phyloP scores from a whole-genome alignment of 768 basidiomycete species.

The Pisolithus albus region DNA sequence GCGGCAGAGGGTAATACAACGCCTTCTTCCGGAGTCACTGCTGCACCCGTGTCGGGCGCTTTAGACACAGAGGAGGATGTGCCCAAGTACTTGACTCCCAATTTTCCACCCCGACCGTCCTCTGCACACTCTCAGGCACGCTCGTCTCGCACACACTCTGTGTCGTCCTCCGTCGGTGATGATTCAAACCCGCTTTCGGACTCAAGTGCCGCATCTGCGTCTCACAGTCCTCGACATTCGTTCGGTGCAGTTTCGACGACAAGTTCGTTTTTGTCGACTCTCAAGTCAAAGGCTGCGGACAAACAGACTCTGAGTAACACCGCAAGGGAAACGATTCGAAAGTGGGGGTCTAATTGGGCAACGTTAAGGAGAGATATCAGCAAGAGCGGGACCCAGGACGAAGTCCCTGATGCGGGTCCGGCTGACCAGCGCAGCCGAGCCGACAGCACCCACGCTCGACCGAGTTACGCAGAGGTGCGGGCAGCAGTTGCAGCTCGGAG shows the following conservation, averaged over 20 bases:
- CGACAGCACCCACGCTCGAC: conserved; percentile 37
- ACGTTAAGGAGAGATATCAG: conserved; percentile 50
- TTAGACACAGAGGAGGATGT: conserved; percentile 17
- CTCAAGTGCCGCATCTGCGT: conserved; percentile 15
- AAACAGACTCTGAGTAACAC: conserved; percentile 82
- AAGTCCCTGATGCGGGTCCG: conserved; percentile 36
- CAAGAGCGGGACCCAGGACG: conserved; percentile 29
- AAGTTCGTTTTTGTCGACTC: conserved; percentile 67
- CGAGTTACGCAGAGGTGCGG: conserved; percentile 68
- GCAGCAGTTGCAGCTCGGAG: conserved; percentile 68
- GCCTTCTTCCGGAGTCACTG: conserved; percentile 6
- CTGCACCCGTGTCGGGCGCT: conserved; percentile 4
- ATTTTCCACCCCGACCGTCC: conserved; percentile 31
- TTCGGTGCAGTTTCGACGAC: conserved; percentile 24
- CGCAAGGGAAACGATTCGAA: conserved; percentile 84
- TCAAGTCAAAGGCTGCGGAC: conserved; percentile 71
- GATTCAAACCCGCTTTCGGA: conserved; percentile 30
- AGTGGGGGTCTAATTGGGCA: conserved; percentile 85
- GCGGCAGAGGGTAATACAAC: conserved; percentile 25
- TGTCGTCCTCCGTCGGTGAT: conserved; percentile 29
- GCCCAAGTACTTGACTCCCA: conserved; percentile 11
- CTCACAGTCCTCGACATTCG: conserved; percentile 38
- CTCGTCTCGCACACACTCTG: conserved; percentile 30
- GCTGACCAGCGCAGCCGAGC: conserved; percentile 30
- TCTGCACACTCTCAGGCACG: conserved; percentile 38